Percentiles rank a stretch among this genome's conserved stretches.
These are phyloP conservation scores for Rhynchospora pubera DNA, from an alignment of 176 grass and related monocot genomes.

Conservation along the genomic window DNA sequence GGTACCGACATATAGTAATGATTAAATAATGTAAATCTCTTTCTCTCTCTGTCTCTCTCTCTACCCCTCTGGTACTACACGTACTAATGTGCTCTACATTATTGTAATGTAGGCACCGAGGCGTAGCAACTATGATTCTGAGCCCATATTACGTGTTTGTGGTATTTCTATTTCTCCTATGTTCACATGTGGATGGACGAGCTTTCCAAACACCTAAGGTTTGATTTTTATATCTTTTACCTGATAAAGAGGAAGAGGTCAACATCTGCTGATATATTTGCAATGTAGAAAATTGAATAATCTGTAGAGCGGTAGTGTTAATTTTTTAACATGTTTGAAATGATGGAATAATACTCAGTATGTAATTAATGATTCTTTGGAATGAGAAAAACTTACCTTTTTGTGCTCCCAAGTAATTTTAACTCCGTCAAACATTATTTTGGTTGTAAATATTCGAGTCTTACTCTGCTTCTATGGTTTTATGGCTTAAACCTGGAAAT, in stretches of 20 bases:
- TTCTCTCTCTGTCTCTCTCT: background rate
- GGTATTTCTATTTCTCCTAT: slow-evolving; percentile 46
- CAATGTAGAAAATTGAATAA: background rate
- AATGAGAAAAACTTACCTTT: background rate
- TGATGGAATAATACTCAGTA: background rate
- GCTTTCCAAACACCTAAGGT: slow-evolving; percentile 60
- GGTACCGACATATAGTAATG: slow-evolving; percentile 49
- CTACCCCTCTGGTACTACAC: background rate
- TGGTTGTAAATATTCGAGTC: background rate
- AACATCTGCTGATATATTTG: background rate
- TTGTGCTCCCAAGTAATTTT: background rate
- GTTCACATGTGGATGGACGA: slow-evolving; percentile 63
- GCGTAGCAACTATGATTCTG: slow-evolving; percentile 56
- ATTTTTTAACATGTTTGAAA: background rate
- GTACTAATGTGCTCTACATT: background rate
- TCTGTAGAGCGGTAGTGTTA: background rate
- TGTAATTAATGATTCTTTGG: background rate
- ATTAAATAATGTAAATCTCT: slow-evolving; percentile 38
- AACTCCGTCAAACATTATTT: background rate
- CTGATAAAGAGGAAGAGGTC: too few species aligned
- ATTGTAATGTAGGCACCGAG: slow-evolving; percentile 31
- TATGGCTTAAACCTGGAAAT: too few species aligned
- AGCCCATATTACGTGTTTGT: slow-evolving; percentile 54
- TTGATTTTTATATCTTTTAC: background rate
- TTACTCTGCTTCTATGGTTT: background rate